phyloP scores from a whole-genome alignment of 768 basidiomycete genomes.

The Agaricus blazei region DNA sequence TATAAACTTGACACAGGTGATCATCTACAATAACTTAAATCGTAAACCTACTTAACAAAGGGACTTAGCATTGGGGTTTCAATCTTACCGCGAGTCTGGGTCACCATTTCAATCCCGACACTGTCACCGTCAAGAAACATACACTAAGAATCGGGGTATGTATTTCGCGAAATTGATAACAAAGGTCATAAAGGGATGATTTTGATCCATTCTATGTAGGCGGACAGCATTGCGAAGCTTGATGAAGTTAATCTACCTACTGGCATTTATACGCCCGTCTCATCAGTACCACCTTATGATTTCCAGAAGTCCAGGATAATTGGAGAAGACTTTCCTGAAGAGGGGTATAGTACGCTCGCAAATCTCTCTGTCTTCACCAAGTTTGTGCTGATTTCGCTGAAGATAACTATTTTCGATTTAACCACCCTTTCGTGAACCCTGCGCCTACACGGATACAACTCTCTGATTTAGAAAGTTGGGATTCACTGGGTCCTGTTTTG shows the following conservation, averaged over 20 bases:
- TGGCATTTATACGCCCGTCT: slow-evolving; percentile 43
- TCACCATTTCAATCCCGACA: slow-evolving; percentile 26
- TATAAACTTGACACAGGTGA: slow-evolving; percentile 71
- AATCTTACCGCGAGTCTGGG: slow-evolving; percentile 68
- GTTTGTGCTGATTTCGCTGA: slow-evolving; percentile 3
- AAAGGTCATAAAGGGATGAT: background rate
- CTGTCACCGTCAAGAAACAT: slow-evolving; percentile 48
- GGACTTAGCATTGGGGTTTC: slow-evolving; percentile 71
- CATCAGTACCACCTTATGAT: slow-evolving; percentile 40
- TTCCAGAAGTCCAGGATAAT: slow-evolving; percentile 46
- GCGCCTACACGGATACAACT: slow-evolving; percentile 46
- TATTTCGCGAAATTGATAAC: background rate
- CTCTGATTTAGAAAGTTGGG: slow-evolving; percentile 35
- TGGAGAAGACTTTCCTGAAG: slow-evolving; percentile 50
- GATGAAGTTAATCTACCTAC: slow-evolving; percentile 46
- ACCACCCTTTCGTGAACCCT: slow-evolving; percentile 27
- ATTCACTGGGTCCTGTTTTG: slow-evolving; percentile 43
- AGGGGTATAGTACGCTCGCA: slow-evolving; percentile 48
- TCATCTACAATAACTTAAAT: background rate
- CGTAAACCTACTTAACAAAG: background rate
- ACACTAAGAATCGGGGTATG: slow-evolving; percentile 34
- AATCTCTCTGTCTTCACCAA: background rate
- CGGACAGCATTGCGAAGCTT: slow-evolving; percentile 50
- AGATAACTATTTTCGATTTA: slow-evolving; percentile 68
- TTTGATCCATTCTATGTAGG: slow-evolving; percentile 24